A percentile compares a stretch with the other conserved stretches of the same genome.
These are phyloP conservation scores for Candida endomychidarum DNA, from an alignment of 805 yeast genomes.

Conservation along the genomic window DNA sequence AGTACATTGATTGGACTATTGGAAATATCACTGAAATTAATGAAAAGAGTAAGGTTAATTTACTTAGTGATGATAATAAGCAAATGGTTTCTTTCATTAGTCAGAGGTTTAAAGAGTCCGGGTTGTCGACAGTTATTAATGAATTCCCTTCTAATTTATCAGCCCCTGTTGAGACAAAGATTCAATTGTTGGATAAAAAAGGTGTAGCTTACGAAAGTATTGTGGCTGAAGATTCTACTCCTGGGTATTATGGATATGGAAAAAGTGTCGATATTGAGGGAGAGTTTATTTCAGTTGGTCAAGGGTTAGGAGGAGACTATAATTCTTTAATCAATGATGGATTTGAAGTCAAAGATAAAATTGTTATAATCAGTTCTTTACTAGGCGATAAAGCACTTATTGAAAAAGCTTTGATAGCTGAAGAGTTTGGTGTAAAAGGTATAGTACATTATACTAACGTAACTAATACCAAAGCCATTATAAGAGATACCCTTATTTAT, in stretches of 20 bases:
- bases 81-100: slow-evolving; percentile 27
- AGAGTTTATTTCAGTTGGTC: slow-evolving; percentile 29
- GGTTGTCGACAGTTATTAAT: slow-evolving; percentile 22
- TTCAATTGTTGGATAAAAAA: slow-evolving; percentile 26
- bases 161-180: slow-evolving; percentile 26
- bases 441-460: slow-evolving; percentile 23
- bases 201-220: slow-evolving; percentile 25
- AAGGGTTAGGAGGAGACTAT: slow-evolving; percentile 33
- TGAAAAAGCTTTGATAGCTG: slow-evolving; percentile 27
- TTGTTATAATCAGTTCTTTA: slow-evolving; percentile 26
- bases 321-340: slow-evolving; percentile 19
- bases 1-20: slow-evolving; percentile 28
- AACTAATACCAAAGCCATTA: slow-evolving; percentile 15
- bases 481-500: slow-evolving; percentile 20
- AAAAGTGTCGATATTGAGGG: slow-evolving; percentile 24
- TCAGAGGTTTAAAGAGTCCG: slow-evolving; percentile 26
- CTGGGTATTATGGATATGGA: slow-evolving; percentile 30
- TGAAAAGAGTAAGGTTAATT: slow-evolving; percentile 19
- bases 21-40: slow-evolving; percentile 27
- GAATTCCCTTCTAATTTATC: slow-evolving; percentile 16
- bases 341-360: slow-evolving; percentile 22
- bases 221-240: slow-evolving; percentile 22
- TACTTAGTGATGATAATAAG: slow-evolving; percentile 26
- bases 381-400: slow-evolving; percentile 16
- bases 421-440: slow-evolving; percentile 26